These are phyloP conservation scores for Ogataea paraovalis DNA, from an alignment of 805 yeast species.

Conservation along the genomic window DNA sequence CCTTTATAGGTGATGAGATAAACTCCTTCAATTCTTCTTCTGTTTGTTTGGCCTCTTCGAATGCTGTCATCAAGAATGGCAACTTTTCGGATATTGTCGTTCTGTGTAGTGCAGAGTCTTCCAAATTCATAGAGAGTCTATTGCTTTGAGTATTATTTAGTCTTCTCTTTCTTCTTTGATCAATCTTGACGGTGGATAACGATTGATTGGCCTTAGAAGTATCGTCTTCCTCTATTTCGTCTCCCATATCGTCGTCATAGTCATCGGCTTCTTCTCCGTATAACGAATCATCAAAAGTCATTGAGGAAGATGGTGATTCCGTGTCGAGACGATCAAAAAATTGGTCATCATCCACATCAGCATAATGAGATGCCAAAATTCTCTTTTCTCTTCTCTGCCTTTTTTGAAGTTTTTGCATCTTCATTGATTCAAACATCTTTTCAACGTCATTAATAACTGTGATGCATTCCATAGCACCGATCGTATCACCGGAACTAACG, in stretches of 20 bases:
- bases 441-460: conserved; percentile 68
- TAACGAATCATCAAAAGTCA: conserved; percentile 10
- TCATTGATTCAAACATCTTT: conserved; percentile 62
- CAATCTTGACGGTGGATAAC: conserved; percentile 13
- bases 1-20: conserved; percentile 8
- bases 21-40: conserved; percentile 44
- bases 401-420: conserved; percentile 18
- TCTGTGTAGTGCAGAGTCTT: conserved; percentile 37
- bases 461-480: conserved; percentile 61
- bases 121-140: conserved; percentile 8
- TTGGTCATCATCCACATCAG: conserved; percentile 3
- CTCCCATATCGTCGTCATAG: conserved; percentile 5
- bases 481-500: conserved; percentile 48
- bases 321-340: conserved; percentile 3
- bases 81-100: conserved; percentile 60
- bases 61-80: conserved; percentile 64
- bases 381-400: conserved; percentile 10
- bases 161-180: conserved; percentile 15
- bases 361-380: conserved; percentile 2
- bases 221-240: conserved; percentile 3
- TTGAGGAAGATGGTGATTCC: conserved; percentile 11
- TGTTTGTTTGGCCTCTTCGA: conserved; percentile 54
- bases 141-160: conserved; percentile 4
- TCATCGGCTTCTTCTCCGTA: conserved; percentile 13
- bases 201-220: conserved; percentile 8